Conservation (phyloP, 306 rosid species). For the Begonia fuchsioides region DNA sequence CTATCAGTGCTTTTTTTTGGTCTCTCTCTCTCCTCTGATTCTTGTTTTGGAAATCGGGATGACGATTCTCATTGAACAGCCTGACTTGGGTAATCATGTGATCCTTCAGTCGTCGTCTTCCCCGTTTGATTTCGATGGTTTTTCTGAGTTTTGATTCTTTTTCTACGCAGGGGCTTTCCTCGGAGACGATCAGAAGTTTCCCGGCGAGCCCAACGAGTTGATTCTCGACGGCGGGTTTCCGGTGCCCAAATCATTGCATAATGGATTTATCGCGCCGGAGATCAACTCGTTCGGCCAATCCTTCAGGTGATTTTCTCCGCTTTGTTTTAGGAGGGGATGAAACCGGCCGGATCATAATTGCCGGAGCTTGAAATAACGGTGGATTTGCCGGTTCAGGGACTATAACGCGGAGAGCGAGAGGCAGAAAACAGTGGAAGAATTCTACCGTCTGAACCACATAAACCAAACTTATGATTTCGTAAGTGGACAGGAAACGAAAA, state of each 20-base stretch:
- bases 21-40: background rate
- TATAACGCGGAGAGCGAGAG: slow-evolving; percentile 48
- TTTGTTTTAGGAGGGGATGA: no score
- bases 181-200: slow-evolving; percentile 10
- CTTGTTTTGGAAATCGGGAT: background rate
- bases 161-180: background rate
- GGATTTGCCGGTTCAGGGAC: slow-evolving; percentile 30
- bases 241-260: slow-evolving; percentile 6
- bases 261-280: slow-evolving; percentile 28
- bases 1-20: background rate
- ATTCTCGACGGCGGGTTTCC: slow-evolving; percentile 44
- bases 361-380: no score
- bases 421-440: slow-evolving; percentile 41
- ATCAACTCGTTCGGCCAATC: slow-evolving; percentile 66
- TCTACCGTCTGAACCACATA: slow-evolving; percentile 38
- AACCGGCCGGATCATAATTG: no score
- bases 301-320: slow-evolving; percentile 29
- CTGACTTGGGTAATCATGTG: background rate
- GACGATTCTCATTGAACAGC: background rate
- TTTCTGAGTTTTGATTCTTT: background rate
- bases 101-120: background rate
- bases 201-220: slow-evolving; percentile 22
- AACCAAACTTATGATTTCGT: slow-evolving; percentile 46
- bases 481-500: slow-evolving; percentile 13
- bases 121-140: background rate